phyloP scores from a whole-genome alignment of 768 basidiomycete genomes.

The Tricholoma sp. region DNA sequence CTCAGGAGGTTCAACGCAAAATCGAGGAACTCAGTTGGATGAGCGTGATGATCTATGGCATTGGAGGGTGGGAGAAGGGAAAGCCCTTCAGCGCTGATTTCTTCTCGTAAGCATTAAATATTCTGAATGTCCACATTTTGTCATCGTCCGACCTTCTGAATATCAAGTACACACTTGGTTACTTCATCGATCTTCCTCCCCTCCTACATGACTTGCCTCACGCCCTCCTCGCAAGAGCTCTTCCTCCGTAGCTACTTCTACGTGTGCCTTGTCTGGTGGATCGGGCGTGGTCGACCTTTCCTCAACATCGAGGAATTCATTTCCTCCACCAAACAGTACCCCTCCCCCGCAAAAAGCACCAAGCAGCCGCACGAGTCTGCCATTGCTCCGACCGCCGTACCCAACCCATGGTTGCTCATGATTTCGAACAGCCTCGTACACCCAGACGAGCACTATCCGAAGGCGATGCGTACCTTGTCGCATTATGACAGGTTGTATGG shows the following conservation, averaged over 20 bases:
- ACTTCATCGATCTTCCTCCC: slow-evolving; percentile 52
- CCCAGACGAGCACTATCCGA: slow-evolving; percentile 50
- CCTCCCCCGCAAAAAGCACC: slow-evolving; percentile 12
- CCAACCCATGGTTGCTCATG: slow-evolving; percentile 57
- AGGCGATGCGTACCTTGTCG: slow-evolving; percentile 32
- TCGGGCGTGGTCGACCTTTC: slow-evolving; percentile 52
- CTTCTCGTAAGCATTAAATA: slow-evolving; percentile 13
- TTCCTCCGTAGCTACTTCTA: slow-evolving; percentile 59
- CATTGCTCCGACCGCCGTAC: slow-evolving; percentile 23
- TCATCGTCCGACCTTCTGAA: background rate
- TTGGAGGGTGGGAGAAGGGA: slow-evolving; percentile 14
- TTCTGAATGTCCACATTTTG: background rate
- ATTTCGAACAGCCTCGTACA: slow-evolving; percentile 51
- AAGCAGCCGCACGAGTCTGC: slow-evolving; percentile 17
- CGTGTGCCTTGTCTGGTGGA: slow-evolving; percentile 46
- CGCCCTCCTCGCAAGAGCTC: slow-evolving; percentile 38
- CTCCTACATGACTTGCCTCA: slow-evolving; percentile 36
- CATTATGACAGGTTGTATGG: slow-evolving; percentile 23
- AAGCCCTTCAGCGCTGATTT: slow-evolving; percentile 20
- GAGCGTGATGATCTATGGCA: slow-evolving; percentile 15
- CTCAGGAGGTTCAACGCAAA: slow-evolving; percentile 10
- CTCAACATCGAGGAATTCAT: slow-evolving; percentile 50
- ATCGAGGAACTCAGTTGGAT: slow-evolving; percentile 18
- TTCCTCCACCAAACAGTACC: slow-evolving; percentile 38
- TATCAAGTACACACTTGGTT: slow-evolving; percentile 50